Conservation (phyloP, 495 filamentous ascomycete genomes). For the Podospora sp. region DNA sequence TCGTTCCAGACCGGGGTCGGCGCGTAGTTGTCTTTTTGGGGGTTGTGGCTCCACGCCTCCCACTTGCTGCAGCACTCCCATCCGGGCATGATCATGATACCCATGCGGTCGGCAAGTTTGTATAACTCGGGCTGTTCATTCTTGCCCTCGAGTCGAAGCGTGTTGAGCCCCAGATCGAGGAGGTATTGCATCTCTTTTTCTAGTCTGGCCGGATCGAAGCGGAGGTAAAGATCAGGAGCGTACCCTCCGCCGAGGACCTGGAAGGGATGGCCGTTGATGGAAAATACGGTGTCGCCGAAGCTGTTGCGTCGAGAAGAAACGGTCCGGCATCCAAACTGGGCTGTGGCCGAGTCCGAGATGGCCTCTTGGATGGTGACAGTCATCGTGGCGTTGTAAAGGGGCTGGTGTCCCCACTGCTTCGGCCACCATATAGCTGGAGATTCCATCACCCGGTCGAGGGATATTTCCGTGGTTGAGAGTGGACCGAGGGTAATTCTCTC, state of each 20-base stretch:
- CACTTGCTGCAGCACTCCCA: conserved; percentile 74
- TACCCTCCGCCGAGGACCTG: conserved; percentile 64
- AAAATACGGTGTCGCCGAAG: conserved; percentile 58
- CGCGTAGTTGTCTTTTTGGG: conserved; percentile 45
- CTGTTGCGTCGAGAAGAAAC: conserved; percentile 54
- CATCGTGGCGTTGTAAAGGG: conserved; percentile 45
- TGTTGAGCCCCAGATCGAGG: conserved; percentile 64
- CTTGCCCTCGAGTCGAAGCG: conserved; percentile 65
- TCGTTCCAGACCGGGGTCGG: conserved; percentile 45
- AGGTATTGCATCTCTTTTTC: conserved; percentile 51
- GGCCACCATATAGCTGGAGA: conserved; percentile 54
- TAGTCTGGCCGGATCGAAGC: conserved; percentile 52
- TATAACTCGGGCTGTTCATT: conserved; percentile 65
- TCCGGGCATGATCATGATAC: conserved; percentile 63
- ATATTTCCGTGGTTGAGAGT: conserved; percentile 40
- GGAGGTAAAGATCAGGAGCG: conserved; percentile 62
- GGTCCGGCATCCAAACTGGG: conserved; percentile 58
- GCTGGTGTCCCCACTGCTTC: conserved; percentile 50
- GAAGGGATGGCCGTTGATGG: conserved; percentile 59
- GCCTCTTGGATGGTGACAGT: conserved; percentile 40
- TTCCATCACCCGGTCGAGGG: conserved; percentile 39
- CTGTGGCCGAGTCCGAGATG: conserved; percentile 47
- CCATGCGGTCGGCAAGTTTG: conserved; percentile 58
- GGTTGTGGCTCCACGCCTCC: conserved; percentile 67
- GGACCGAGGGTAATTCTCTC: conserved; percentile 44